Base-by-base conservation (phyloP, 2,329 filamentous ascomycete species). In the Talaromyces sp. region DNA sequence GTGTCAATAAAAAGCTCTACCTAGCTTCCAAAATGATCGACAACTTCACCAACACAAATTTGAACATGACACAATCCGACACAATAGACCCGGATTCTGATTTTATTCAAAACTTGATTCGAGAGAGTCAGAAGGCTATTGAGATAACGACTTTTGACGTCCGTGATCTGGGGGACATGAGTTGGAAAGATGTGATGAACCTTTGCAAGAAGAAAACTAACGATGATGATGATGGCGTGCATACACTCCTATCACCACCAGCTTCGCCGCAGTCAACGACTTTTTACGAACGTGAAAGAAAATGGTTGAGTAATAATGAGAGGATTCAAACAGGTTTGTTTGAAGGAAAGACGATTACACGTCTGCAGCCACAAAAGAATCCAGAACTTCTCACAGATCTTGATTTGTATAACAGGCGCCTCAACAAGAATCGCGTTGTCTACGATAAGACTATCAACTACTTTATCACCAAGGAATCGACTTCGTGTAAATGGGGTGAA, bases 1-100 rank as follows among this genome's bases (percentile, higher is more conserved):
- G 84, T 1, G 83, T 86, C n/a, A 78, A 81, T 7, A 88, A 88
- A 77, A 88, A 88, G 73, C 76, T 87, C 0, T 88, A 88, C 66
- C 76, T 88, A 0, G 87, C 85, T 0, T 80, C 83, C 0, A 88
- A 87, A 69, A 84, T 88, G 19, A 87, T 48, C 3, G 27, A 27
- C 27, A 27, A 27, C 2, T 27, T 27, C 5, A 27, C 27, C 27
- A 27, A 27, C 27, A 27, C 27, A 27, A 27, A 27, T 27, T 3
- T 27, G 27, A 6, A 27, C 27, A 27, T 27, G 27, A 27, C 27
- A 27, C 27, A 27, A 27, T 27, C 27, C 5, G 27, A 27, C 27
- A 27, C 27, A 27, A 27, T 27, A 3, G 27, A 27, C 5, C 5
- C 27, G 5, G 27, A 27, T 27, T 27, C 27, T 3, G 27, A 27